phyloP scores from a whole-genome alignment of 352 stramenopile genomes.

The Pythium dissimile region DNA sequence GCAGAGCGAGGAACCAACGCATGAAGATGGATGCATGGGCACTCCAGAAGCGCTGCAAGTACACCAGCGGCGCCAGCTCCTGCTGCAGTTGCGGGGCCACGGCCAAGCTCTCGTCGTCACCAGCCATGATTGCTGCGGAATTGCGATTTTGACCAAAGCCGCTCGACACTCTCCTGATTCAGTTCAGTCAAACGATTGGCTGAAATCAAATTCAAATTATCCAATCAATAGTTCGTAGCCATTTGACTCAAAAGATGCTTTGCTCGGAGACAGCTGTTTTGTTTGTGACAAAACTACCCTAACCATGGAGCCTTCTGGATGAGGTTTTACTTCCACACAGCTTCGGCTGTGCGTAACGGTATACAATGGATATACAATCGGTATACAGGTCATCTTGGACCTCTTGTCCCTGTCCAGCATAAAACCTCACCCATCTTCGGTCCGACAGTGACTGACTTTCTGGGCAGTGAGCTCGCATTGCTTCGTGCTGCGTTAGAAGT shows the following conservation, averaged over 20 bases:
- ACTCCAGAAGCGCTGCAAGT: slow-evolving; percentile 72
- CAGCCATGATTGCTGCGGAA: slow-evolving; percentile 9
- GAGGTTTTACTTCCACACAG: slow-evolving; percentile 12
- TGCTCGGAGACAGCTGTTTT: slow-evolving; percentile 2
- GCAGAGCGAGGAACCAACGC: slow-evolving; percentile 79
- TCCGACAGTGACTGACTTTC: slow-evolving; percentile 18
- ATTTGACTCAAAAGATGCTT: background rate
- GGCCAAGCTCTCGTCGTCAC: slow-evolving; percentile 15
- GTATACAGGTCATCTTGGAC: background rate
- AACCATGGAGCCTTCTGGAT: background rate
- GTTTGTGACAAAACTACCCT: background rate
- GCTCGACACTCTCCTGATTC: background rate
- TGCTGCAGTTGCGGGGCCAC: background rate
- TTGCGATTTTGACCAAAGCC: background rate
- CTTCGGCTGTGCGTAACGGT: slow-evolving; percentile 5
- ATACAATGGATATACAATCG: background rate
- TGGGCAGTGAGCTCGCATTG: slow-evolving; percentile 1
- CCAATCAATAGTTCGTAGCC: background rate
- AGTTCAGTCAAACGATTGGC: background rate
- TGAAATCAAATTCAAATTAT: background rate
- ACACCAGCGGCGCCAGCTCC: slow-evolving; percentile 43
- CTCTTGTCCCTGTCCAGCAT: slow-evolving; percentile 1
- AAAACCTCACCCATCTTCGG: slow-evolving; percentile 16
- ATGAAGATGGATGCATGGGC: slow-evolving; percentile 75
- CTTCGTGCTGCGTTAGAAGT: background rate